Percentiles rank a stretch among this genome's conserved stretches.
These are phyloP conservation scores for Penicillium ochrochloron DNA, from an alignment of 495 filamentous ascomycete species.

Conservation along the genomic window DNA sequence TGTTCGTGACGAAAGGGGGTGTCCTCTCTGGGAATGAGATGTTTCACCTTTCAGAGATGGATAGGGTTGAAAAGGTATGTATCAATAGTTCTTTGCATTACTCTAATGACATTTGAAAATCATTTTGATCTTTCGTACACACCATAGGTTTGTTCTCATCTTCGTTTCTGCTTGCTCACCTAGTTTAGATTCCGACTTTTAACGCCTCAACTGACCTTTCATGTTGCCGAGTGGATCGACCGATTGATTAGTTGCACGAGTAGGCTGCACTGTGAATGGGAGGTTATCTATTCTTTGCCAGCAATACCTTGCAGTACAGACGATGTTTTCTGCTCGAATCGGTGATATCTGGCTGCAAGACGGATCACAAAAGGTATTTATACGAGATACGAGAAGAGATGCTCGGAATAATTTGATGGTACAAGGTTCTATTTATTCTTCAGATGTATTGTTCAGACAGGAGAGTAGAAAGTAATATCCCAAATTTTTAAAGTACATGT, in stretches of 20 bases:
- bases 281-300: not conserved
- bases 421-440: conserved; percentile 2
- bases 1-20: not conserved
- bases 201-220: not conserved
- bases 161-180: not conserved
- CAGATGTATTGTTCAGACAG: conserved; percentile 36
- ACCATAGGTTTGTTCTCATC: not conserved
- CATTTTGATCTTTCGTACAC: not conserved
- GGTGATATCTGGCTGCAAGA: not conserved
- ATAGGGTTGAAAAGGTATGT: not conserved
- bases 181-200: not conserved
- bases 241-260: too few species aligned
- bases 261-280: too few species aligned
- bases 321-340: not conserved
- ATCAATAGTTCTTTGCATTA: not conserved
- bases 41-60: not conserved
- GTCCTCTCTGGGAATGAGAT: not conserved
- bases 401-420: not conserved
- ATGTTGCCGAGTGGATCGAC: too few species aligned
- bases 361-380: too few species aligned
- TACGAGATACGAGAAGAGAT: not conserved
- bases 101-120: not conserved
- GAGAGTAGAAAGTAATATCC: conserved; percentile 38
- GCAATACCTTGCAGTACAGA: not conserved
- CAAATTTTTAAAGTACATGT: conserved; percentile 35